Evolutionary conservation across 108 stramenopile species (phyloP).

Genomic region (Stephanodiscus triporus): DNA sequence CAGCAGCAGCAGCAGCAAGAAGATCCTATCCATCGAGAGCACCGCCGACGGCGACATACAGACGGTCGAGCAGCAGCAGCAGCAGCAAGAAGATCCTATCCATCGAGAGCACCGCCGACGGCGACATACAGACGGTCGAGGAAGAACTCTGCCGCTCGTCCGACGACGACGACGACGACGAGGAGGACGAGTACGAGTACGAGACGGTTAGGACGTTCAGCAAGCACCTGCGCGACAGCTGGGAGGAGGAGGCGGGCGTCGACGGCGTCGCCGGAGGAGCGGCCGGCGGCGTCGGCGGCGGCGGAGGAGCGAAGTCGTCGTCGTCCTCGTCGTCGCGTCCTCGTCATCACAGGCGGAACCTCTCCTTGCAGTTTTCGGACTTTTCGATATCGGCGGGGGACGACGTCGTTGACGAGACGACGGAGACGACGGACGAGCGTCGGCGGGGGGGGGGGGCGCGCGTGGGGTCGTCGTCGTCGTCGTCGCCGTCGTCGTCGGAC

Average conservation of each 20-base stretch:
- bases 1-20: too few relatives aligned
- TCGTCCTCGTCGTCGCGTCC: neutral
- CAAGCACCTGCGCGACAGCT: slow-evolving; percentile 11
- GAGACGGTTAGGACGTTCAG: neutral
- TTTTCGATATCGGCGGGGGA: slow-evolving; percentile 29
- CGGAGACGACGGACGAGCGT: neutral
- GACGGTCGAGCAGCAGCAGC: too few relatives aligned
- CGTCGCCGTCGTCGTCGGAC: too few relatives aligned
- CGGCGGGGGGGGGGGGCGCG: neutral
- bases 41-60: slow-evolving; percentile 13
- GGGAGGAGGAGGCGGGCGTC: neutral
- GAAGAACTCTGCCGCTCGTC: too few relatives aligned
- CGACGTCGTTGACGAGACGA: neutral
- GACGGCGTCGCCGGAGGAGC: too few relatives aligned
- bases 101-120: slow-evolving; percentile 7
- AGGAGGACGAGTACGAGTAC: neutral
- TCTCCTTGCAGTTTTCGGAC: slow-evolving; percentile 13
- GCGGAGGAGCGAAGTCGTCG: neutral
- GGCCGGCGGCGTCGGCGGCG: too few relatives aligned
- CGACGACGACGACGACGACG: neutral
- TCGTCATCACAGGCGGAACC: neutral
- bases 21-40: neutral
- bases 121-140: slow-evolving; percentile 9
- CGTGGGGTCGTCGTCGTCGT: too few relatives aligned
- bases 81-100: slow-evolving; percentile 1